Evolutionary conservation across 345 rosid genomes (phyloP), one percentile per base, ranked within the genome.

Genomic region (Populus ilicifolia): DNA sequence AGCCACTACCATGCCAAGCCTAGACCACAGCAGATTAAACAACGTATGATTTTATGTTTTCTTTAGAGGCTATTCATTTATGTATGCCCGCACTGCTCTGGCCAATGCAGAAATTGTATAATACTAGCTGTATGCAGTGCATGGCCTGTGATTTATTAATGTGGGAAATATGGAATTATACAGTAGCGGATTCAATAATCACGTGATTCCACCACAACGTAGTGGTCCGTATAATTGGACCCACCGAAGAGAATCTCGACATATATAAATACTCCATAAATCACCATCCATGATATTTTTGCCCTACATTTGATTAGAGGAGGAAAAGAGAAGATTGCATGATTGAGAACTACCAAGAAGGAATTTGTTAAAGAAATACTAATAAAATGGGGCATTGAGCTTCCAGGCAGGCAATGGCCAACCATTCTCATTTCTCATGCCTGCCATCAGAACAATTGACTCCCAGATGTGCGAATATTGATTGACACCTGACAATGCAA

Each of bases 201-300:
- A 48, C 35, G 46, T 67, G 78, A 76, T 67, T 76, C 78, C 78
- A 54, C 8, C 8, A 38, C 59, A 27, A 41, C 69, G 41, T 29
- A 20, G 59, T 27, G 2, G n/a, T 56, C 73, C 52, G 35, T 52
- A 17, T 35, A 67, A 16, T n/a, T 25, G 65, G 78, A 8, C 78
- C 78, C 72, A 35, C 65, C 33, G 1, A 65, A 17, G 64, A 10
- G 46, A 69, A 46, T 46, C 54, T 46, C 59, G 2, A 20, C 59
- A 6, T 52, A 52, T 17, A 52, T 52, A 20, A 52, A 52, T 52
- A 20, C 23, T 52, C 23, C 59, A 52, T 52, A 2, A 52, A 20
- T 20, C 59, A 18, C n/a, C 59, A 52, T 52, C 10, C 23, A 52
- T 20, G 21, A 20, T 17, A 52, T 52, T 52, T 52, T 52, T 52